Evolutionary conservation across 331 rosid genomes (phyloP).

Genomic region (Spiraea crenata): DNA sequence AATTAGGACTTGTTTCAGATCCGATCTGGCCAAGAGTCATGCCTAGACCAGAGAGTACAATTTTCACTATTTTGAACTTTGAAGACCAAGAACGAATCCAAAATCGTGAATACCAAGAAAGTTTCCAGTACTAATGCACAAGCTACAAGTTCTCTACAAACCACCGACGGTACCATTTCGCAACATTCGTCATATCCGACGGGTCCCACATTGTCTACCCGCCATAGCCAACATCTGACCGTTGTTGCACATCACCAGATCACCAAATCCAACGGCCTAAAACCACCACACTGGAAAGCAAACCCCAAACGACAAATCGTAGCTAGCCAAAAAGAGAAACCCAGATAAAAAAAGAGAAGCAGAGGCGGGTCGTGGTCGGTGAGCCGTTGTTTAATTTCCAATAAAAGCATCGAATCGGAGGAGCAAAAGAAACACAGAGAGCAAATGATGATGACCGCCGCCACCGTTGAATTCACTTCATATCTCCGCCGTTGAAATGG

Average conservation of each 20-base stretch:
- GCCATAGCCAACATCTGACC: slow-evolving; percentile 4
- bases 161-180: slow-evolving; percentile 2
- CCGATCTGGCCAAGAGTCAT: no score
- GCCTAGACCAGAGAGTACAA: no score
- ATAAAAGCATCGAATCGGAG: slow-evolving; percentile 55
- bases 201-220: neutral
- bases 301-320: slow-evolving; percentile 10
- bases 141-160: neutral
- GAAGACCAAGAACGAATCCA: neutral
- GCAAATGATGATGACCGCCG: slow-evolving; percentile 35
- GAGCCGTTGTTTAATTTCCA: slow-evolving; percentile 49
- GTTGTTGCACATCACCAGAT: neutral
- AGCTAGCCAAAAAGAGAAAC: slow-evolving; percentile 1
- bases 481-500: slow-evolving; percentile 50
- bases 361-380: slow-evolving; percentile 22
- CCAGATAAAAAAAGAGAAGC: slow-evolving; percentile 5
- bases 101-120: neutral
- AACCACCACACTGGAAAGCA: neutral
- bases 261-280: slow-evolving; percentile 27
- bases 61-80: neutral
- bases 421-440: slow-evolving; percentile 1
- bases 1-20: no score
- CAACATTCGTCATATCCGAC: neutral
- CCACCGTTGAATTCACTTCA: slow-evolving; percentile 22
- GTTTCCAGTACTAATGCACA: neutral